A percentile compares a stretch with the other conserved stretches of the same genome.
Conservation (phyloP, 257 asterid genomes). For the Galeopsis tetrahit region DNA sequence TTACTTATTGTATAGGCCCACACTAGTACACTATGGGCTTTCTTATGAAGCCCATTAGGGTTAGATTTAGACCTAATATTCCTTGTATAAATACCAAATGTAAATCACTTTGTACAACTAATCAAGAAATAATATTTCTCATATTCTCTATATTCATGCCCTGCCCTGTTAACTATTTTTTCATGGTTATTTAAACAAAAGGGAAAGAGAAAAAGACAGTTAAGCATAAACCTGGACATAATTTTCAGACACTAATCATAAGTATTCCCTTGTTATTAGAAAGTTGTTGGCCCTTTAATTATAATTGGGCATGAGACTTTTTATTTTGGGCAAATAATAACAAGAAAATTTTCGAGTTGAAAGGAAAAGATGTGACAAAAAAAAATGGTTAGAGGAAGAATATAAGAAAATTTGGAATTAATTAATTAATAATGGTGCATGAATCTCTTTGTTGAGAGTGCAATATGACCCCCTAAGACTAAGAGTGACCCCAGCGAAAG, state of each 20-base stretch:
- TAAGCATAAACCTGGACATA: neutral
- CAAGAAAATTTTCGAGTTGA: neutral
- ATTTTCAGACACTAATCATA: slow-evolving; percentile 31
- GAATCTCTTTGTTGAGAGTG: slow-evolving; percentile 30
- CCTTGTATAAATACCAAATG: no score
- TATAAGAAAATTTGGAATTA: neutral
- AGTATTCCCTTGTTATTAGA: slow-evolving; percentile 15
- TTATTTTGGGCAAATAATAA: neutral
- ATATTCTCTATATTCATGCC: no score
- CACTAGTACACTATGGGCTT: no score
- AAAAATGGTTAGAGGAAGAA: neutral
- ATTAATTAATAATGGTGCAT: slow-evolving; percentile 21
- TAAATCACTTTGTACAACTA: no score
- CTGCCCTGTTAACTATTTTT: no score
- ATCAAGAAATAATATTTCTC: no score
- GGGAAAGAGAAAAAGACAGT: neutral
- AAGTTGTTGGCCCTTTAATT: slow-evolving; percentile 29
- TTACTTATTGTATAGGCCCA: no score
- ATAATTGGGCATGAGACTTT: slow-evolving; percentile 15
- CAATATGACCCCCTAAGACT: neutral
- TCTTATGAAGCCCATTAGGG: no score
- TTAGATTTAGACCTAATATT: no score
- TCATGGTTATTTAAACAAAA: neutral
- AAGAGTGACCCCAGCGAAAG: slow-evolving; percentile 15
- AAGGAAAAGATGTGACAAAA: neutral